Conservation (phyloP, 2,329 filamentous ascomycete genomes). For the Domatiomyces globalis region DNA sequence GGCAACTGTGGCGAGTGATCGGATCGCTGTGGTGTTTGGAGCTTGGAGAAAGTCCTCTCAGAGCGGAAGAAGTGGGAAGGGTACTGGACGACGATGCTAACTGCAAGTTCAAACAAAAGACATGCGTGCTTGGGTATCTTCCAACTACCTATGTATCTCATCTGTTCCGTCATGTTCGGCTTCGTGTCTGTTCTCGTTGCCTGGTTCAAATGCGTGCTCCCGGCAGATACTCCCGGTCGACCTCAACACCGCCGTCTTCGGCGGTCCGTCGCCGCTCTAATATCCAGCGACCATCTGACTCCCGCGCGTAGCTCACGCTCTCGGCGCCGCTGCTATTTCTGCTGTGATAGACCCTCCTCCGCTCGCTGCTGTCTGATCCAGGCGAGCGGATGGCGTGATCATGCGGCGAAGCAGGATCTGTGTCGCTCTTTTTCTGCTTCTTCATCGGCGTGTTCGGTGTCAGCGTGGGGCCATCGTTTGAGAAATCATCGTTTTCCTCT, state of each 20-base stretch:
- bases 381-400: constrained; percentile 11
- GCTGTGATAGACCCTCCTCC: constrained; percentile 20
- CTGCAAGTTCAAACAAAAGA: no score
- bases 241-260: constrained; percentile 23
- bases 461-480: constrained; percentile 14
- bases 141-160: neutral
- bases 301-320: constrained; percentile 25
- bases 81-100: no score
- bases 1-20: neutral
- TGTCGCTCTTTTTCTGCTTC: neutral
- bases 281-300: constrained; percentile 24
- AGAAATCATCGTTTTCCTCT: constrained; percentile 16
- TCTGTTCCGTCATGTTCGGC: no score
- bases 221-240: constrained; percentile 21
- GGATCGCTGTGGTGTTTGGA: no score
- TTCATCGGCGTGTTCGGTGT: constrained; percentile 19
- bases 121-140: neutral
- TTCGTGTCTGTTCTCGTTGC: no score
- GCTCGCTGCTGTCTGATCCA: constrained; percentile 2
- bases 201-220: constrained; percentile 18
- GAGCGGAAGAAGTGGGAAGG: neutral
- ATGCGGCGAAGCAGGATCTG: constrained; percentile 9
- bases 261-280: constrained; percentile 23
- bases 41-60: no score
- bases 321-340: constrained; percentile 24